A percentile compares a stretch with the other conserved stretches of the same genome.
Conservation (phyloP, 2,329 filamentous ascomycete species). For the Hypoxylon sp. region DNA sequence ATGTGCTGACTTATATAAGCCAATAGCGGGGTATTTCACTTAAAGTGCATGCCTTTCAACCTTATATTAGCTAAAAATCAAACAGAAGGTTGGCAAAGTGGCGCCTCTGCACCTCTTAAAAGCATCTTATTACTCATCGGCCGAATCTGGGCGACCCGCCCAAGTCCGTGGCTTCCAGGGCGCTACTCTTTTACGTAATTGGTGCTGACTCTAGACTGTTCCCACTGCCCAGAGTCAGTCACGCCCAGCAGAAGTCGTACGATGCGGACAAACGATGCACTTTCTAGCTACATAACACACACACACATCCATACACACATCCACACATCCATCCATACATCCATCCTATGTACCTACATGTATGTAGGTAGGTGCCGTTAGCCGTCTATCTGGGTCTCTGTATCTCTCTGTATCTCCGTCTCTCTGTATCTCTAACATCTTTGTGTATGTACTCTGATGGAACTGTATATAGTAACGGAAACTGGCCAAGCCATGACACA, state of each 20-base stretch:
- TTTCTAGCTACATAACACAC: slow-evolving; percentile 9
- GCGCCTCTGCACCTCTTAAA: slow-evolving; percentile 36
- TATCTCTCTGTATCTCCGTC: background rate
- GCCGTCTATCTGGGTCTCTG: slow-evolving; percentile 12
- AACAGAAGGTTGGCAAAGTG: background rate
- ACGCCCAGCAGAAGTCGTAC: slow-evolving; percentile 29
- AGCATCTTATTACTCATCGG: slow-evolving; percentile 35
- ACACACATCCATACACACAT: no score
- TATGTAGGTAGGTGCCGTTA: background rate
- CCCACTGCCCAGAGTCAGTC: slow-evolving; percentile 10
- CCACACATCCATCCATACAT: no score
- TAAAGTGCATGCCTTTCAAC: slow-evolving; percentile 12
- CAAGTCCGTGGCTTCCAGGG: slow-evolving; percentile 3
- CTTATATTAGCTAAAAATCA: slow-evolving; percentile 21
- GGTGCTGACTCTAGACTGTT: slow-evolving; percentile 26
- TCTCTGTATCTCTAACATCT: slow-evolving; percentile 24
- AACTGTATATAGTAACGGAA: slow-evolving; percentile 17
- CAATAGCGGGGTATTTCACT: slow-evolving; percentile 12
- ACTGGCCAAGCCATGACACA: slow-evolving; percentile 23
- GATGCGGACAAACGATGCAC: slow-evolving; percentile 21
- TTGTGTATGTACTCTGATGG: slow-evolving; percentile 6
- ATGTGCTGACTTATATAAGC: background rate
- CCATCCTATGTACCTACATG: no score
- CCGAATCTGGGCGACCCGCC: slow-evolving; percentile 3
- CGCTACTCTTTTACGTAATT: slow-evolving; percentile 41